phyloP scores from a whole-genome alignment of 2,329 filamentous ascomycete genomes.

The Ascochyta viciae-villosae region DNA sequence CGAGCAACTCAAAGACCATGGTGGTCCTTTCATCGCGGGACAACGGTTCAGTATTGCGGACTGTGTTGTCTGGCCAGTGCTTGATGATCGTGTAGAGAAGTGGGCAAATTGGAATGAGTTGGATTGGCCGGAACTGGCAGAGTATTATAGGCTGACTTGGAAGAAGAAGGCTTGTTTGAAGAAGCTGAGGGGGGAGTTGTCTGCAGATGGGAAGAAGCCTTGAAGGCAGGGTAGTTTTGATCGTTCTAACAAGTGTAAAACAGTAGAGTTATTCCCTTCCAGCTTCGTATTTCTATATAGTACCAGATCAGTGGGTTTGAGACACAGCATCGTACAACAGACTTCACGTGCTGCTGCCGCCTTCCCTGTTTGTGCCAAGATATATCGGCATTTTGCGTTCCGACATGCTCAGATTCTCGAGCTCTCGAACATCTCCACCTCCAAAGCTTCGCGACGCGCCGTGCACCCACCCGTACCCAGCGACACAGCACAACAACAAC shows the following conservation, averaged over 20 bases:
- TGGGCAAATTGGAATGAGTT: constrained; percentile 35
- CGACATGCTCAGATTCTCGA: constrained; percentile 30
- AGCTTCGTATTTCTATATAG: too few species aligned
- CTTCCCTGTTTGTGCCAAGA: constrained; percentile 19
- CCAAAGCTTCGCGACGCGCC: constrained; percentile 28
- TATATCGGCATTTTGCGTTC: constrained; percentile 19
- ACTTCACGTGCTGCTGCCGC: constrained; percentile 4
- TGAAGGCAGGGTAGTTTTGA: not conserved
- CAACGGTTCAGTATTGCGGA: constrained; percentile 42
- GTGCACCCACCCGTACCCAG: not conserved
- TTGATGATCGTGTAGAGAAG: constrained; percentile 33
- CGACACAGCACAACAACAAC: not conserved
- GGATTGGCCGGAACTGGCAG: constrained; percentile 26
- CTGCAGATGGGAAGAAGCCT: not conserved
- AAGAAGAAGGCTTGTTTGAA: constrained; percentile 42
- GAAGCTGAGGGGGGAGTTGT: constrained; percentile 29
- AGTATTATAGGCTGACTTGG: constrained; percentile 40
- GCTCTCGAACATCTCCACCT: constrained; percentile 20
- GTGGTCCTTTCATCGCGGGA: constrained; percentile 41
- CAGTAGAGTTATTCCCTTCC: too few species aligned
- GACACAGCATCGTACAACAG: not conserved
- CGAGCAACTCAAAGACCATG: constrained; percentile 22
- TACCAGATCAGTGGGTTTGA: too few species aligned
- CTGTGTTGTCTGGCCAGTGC: constrained; percentile 41
- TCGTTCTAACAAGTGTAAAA: not conserved